Base-by-base conservation (phyloP, 352 stramenopile genomes). In the Globisporangium splendens region DNA sequence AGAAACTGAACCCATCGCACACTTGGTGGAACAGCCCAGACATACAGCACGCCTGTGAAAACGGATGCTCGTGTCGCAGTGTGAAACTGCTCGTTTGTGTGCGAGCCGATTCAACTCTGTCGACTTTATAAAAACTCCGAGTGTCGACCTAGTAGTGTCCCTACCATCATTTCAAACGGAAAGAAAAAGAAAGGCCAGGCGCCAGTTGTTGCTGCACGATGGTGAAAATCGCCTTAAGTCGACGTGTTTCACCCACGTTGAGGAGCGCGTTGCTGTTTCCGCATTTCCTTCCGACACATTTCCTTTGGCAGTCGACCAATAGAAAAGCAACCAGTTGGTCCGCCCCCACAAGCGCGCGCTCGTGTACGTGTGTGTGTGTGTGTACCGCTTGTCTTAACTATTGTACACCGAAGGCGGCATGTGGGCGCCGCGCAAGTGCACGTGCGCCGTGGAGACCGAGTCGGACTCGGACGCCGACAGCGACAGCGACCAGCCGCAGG, bases 381-480 rank as follows among this genome's bases (percentile, higher is more conserved):
- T 35, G 28, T 8, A 1, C 28, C 10, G 28, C 28, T 4, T 10
- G 5, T 10, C 28, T 6, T 35, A 35, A 5, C 24, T 8, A 35
- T 0, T 35, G 5, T 35, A 10, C 28, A 11, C 24, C 2, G 22
- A 42, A n/a, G n/a, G 48, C 48, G 48, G 50, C 12, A 44, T 62
- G 18, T 63, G 57, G 61, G 22, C 49, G 42, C 68, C 71, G 51
- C 75, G 75, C 31, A 80, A 83, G 66, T 91, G 82, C 69, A 89
- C 82, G 50, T 91, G 82, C 62, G 62, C 72, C 11, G 72, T 77
- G 21, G 82, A 91, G 57, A 89, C 77, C 28, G 79, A 88, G 55
- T 88, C 73, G 4, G 82, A 91, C 61, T 89, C 82, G 43, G 81
- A 91, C 50, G 77, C 54, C 12, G 57, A 63, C 28, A 63, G 68